A percentile compares a stretch with the other conserved stretches of the same genome.
Evolutionary conservation across 2,329 filamentous ascomycete species (phyloP).

Genomic region (Grosmannia huntii): DNA sequence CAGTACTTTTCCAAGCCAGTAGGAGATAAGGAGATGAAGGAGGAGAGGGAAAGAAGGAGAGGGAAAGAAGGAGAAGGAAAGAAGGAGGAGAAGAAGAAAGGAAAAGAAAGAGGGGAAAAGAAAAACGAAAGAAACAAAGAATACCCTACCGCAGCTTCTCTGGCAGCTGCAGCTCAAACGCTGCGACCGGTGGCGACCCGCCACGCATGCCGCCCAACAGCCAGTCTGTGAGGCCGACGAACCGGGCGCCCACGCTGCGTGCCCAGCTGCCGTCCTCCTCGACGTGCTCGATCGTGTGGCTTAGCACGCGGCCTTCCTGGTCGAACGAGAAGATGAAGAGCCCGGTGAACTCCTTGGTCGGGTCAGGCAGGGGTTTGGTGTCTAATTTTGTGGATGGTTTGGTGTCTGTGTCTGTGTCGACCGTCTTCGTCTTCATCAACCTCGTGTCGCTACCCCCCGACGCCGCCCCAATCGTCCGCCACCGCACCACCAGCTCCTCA

Average conservation of each 20-base stretch:
- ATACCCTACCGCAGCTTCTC: conserved; percentile 5
- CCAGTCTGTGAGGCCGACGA: conserved; percentile 92
- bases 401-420: not conserved
- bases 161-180: conserved; percentile 9
- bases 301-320: conserved; percentile 65
- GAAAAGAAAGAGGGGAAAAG: too few relatives aligned
- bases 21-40: too few relatives aligned
- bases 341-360: conserved; percentile 64
- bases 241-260: conserved; percentile 61
- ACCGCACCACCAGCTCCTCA: conserved; percentile 83
- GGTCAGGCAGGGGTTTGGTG: not conserved
- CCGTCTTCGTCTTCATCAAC: not conserved
- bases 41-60: too few relatives aligned
- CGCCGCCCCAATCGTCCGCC: conserved; percentile 50
- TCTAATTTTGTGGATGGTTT: not conserved
- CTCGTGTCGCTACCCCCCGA: not conserved
- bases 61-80: too few relatives aligned
- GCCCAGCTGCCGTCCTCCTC: conserved; percentile 78
- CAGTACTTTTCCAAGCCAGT: not conserved
- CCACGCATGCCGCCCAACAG: conserved; percentile 62
- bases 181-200: conserved; percentile 11
- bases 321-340: conserved; percentile 96
- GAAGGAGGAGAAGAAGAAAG: too few relatives aligned
- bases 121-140: not conserved
- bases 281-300: conserved; percentile 88